Percentiles rank a stretch among this genome's conserved stretches.
phyloP scores from a whole-genome alignment of 1,284 basidiomycete species.

The Malassezia vespertilionis region DNA sequence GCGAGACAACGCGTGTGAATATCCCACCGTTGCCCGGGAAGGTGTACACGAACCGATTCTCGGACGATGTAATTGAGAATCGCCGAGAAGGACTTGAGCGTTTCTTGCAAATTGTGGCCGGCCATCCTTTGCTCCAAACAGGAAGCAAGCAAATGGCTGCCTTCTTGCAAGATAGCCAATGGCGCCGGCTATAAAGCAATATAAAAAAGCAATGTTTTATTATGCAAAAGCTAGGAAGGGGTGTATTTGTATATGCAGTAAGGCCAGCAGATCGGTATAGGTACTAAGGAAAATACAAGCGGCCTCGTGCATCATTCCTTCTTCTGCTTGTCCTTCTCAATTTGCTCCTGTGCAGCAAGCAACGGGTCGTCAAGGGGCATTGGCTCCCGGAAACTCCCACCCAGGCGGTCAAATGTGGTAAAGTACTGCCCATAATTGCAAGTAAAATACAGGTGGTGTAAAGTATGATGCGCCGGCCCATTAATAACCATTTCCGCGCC shows the following conservation, averaged over 20 bases:
- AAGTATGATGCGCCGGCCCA: constrained; percentile 90
- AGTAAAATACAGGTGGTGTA: constrained; percentile 86
- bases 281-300: too few species aligned
- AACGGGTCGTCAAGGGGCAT: constrained; percentile 72
- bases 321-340: too few species aligned
- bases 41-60: constrained; percentile 61
- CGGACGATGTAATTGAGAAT: constrained; percentile 89
- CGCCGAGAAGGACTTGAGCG: constrained; percentile 85
- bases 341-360: constrained; percentile 52
- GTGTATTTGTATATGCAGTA: too few species aligned
- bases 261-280: too few species aligned
- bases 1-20: constrained; percentile 90
- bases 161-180: constrained; percentile 64
- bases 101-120: constrained; percentile 90
- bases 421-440: constrained; percentile 95
- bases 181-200: constrained; percentile 17
- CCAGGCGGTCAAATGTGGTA: constrained; percentile 78
- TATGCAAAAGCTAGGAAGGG: too few species aligned
- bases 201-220: neutral
- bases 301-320: too few species aligned
- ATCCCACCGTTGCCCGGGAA: constrained; percentile 94
- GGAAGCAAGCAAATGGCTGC: constrained; percentile 94
- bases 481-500: constrained; percentile 83
- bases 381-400: constrained; percentile 78
- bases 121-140: constrained; percentile 92